Conservation (phyloP, 2,329 filamentous ascomycete species). For the Fusarium agapanthi region DNA sequence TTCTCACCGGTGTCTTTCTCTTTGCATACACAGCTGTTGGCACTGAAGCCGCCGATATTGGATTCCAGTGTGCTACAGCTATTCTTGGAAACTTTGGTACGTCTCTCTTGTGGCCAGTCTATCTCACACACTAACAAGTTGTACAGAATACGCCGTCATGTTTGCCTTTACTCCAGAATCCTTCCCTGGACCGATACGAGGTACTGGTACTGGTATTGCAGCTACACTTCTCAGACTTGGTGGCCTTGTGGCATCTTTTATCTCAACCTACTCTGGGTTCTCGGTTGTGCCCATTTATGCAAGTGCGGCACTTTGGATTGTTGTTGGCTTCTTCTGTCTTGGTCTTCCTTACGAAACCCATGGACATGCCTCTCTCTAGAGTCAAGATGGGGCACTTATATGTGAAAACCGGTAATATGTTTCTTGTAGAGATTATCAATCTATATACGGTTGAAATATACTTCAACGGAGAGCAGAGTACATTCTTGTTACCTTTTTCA, state of each 20-base stretch:
- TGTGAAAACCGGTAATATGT: fast-evolving
- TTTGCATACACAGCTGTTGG: conserved; percentile 25
- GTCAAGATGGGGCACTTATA: fast-evolving
- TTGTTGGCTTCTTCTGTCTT: conserved; percentile 53
- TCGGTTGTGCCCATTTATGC: conserved; percentile 54
- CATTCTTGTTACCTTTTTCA: fast-evolving
- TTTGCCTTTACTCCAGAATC: conserved; percentile 56
- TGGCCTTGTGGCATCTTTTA: conserved; percentile 53
- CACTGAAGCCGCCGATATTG: neutral
- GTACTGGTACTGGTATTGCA: conserved; percentile 59
- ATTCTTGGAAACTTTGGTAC: conserved; percentile 1
- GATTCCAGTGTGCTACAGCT: neutral
- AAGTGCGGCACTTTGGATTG: conserved; percentile 54
- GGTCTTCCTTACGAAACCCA: conserved; percentile 54
- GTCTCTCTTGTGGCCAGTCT: neutral
- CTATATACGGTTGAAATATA: fast-evolving
- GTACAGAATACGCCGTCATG: neutral
- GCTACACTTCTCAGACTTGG: conserved; percentile 49
- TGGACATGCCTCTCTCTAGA: neutral
- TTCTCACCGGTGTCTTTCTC: conserved; percentile 29
- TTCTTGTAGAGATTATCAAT: neutral
- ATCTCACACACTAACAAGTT: neutral
- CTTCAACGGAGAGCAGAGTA: fast-evolving
- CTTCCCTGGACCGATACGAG: conserved; percentile 62
- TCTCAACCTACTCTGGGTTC: conserved; percentile 54